Conservation (phyloP, 176 grass and related monocot species). For the Aegilops bicornis region DNA sequence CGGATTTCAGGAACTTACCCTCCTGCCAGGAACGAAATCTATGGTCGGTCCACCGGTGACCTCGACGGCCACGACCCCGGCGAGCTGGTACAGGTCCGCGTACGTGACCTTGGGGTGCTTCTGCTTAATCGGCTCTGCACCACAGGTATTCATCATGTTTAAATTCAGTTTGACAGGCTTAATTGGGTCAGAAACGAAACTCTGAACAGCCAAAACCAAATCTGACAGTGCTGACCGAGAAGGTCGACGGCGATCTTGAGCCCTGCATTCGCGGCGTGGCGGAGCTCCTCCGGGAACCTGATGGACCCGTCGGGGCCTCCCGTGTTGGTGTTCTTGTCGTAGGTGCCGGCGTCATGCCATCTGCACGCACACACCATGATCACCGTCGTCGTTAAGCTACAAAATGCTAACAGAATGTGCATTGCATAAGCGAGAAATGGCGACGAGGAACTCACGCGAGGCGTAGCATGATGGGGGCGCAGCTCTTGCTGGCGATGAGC, state of each 20-base stretch:
- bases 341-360: constrained; percentile 80
- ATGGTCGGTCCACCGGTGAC: constrained; percentile 64
- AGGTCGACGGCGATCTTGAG: constrained; percentile 75
- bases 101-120: constrained; percentile 69
- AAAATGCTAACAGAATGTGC: neutral
- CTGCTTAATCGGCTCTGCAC: constrained; percentile 59
- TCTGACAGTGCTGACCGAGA: constrained; percentile 35
- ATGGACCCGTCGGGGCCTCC: constrained; percentile 72
- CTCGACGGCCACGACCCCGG: constrained; percentile 73
- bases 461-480: constrained; percentile 65
- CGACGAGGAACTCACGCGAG: constrained; percentile 33
- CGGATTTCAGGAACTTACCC: constrained; percentile 6
- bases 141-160: neutral
- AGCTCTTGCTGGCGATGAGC: constrained; percentile 53
- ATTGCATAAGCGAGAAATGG: neutral
- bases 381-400: neutral
- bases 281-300: constrained; percentile 48
- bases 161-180: neutral
- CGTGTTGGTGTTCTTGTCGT: constrained; percentile 47
- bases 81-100: constrained; percentile 80
- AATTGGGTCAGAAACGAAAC: neutral
- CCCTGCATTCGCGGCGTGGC: constrained; percentile 47
- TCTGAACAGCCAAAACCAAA: neutral
- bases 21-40: constrained; percentile 64
- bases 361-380: neutral